Percentiles rank a stretch among this genome's conserved stretches.
These are phyloP conservation scores for Tolypocladium guangdongense DNA, from an alignment of 2,329 filamentous ascomycete genomes.

Conservation along the genomic window DNA sequence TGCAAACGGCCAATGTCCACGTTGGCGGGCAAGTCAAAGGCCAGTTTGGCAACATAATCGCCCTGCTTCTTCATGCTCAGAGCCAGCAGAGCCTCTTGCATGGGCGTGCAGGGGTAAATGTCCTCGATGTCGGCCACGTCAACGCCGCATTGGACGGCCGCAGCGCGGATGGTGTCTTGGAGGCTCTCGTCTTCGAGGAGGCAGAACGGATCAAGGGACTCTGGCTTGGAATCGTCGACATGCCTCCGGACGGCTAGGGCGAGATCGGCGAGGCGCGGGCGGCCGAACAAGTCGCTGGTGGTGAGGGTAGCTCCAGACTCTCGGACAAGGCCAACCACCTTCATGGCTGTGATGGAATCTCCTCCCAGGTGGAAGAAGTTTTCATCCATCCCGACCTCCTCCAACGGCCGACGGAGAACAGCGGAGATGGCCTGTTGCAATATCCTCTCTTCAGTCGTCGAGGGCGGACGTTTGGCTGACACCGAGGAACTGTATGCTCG, in stretches of 20 bases:
- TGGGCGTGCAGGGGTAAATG: conserved; percentile 16
- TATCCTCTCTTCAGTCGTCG: neutral
- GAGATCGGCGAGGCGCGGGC: neutral
- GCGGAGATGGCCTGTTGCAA: neutral
- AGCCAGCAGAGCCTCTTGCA: conserved; percentile 26
- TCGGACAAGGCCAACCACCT: neutral
- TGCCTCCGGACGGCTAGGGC: neutral
- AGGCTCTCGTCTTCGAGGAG: neutral
- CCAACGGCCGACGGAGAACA: neutral
- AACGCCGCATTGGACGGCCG: neutral
- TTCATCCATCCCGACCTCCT: conserved; percentile 1
- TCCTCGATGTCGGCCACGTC: conserved; percentile 17
- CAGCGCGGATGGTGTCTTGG: neutral
- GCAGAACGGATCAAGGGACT: neutral
- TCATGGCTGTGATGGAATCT: conserved; percentile 16
- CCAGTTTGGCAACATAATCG: conserved; percentile 22
- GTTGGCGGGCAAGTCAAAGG: conserved; percentile 9
- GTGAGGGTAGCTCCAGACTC: neutral
- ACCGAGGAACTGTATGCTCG: neutral
- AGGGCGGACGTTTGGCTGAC: neutral
- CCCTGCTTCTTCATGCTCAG: conserved; percentile 19
- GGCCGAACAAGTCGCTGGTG: conserved; percentile 1
- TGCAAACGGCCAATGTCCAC: conserved; percentile 12
- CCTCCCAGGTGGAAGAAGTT: conserved; percentile 6
- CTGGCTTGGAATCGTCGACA: neutral